phyloP scores from a whole-genome alignment of 345 rosid species.

The Heritiera littoralis region DNA sequence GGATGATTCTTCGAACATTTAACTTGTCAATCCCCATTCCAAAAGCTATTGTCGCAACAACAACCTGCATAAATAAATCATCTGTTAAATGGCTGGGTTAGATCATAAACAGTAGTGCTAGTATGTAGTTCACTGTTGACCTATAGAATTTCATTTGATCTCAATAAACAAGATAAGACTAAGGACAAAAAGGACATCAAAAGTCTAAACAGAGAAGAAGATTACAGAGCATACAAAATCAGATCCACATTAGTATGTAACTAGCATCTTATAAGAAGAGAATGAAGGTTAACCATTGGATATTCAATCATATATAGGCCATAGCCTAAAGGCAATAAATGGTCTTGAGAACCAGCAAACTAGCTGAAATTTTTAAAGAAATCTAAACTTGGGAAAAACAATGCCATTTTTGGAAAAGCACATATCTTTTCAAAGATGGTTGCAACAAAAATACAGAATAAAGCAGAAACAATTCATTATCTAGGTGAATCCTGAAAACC shows the following conservation, averaged over 20 bases:
- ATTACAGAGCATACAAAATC: neutral
- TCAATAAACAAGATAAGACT: neutral
- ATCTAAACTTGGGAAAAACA: neutral
- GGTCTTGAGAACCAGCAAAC: neutral
- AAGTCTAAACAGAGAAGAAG: neutral
- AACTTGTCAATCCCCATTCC: conserved; percentile 95
- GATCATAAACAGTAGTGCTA: neutral
- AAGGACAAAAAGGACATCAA: neutral
- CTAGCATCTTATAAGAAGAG: neutral
- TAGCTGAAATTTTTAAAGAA: neutral
- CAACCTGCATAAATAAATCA: conserved; percentile 47
- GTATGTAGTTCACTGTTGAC: neutral
- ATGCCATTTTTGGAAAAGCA: neutral
- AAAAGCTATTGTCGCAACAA: conserved; percentile 89
- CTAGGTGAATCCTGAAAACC: conserved; percentile 8
- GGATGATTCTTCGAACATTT: conserved; percentile 77
- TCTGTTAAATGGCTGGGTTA: conserved; percentile 7
- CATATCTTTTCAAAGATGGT: neutral
- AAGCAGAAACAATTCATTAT: conserved; percentile 4
- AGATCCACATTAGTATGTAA: neutral
- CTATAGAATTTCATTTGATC: conserved; percentile 11
- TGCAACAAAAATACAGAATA: neutral
- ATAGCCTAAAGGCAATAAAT: neutral
- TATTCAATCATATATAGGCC: neutral
- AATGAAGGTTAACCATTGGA: neutral